Evolutionary conservation across 192 early-diverging fungal genomes (phyloP), one percentile per base, ranked within the genome.

Genomic region (Diversispora epigaea): DNA sequence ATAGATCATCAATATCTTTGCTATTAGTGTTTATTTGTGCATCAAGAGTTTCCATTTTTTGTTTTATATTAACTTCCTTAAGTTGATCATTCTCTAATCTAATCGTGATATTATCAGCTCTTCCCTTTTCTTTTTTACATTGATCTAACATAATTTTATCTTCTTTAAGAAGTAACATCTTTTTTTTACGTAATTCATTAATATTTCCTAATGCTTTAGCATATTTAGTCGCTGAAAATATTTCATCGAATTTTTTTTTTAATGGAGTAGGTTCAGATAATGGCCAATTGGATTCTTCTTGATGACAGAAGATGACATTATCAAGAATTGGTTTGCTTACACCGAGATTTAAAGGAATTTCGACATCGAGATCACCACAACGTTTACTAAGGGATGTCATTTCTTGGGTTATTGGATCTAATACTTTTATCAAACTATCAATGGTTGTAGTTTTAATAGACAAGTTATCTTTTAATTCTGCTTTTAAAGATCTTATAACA

Each of bases 171-270:
- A 92, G 85, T 12, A 79, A 73, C 0, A 77, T 68, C 74, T 93
- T 85, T 55, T 91, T 32, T 65, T 75, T 75, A 65, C 88, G 80
- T 43, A 94, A 82, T 6, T 77, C 67, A 66, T 93, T 95, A 55
- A 99, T 94, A 56, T 82, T 86, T 15, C 91, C 94, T 9, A 99
- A 82, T 2, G 92, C 95, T 76, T 96, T 98, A 43, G 96, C 96
- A 78, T 95, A 94, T 76, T 90, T 89, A 19, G 93, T 96, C 1
- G 94, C 88, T 0, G 93, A 92, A 84, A 98, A 99, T 54, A 99
- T 98, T 17, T 98, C 98, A 83, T 99, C 97, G 84, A 99, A 99
- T 75, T 92, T 94, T 76, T 98, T 98, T 76, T 99, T 99, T 45
- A 99, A 74, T 5, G 86, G 74, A 4, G 82, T 71, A 0, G 96